A percentile compares a stretch with the other conserved stretches of the same genome.
phyloP scores from a whole-genome alignment of 2,329 filamentous ascomycete species.

The Aspergillus caelatus region DNA sequence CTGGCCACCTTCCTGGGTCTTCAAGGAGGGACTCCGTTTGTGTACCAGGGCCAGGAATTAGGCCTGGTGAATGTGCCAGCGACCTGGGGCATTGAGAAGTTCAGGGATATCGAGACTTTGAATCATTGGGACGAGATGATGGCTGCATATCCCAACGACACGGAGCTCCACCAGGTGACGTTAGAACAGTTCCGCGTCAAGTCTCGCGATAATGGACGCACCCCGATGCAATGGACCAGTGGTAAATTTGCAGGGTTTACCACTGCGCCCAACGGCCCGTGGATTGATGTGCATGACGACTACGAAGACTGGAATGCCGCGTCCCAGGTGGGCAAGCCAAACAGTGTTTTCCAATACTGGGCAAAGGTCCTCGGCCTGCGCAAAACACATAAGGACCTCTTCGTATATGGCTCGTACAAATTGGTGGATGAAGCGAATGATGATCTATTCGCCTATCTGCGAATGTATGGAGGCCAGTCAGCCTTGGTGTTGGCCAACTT shows the following conservation, averaged over 20 bases:
- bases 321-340: background rate
- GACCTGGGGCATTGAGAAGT: background rate
- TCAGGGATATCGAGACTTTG: background rate
- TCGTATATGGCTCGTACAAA: background rate
- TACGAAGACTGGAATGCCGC: constrained; percentile 64
- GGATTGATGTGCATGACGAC: constrained; percentile 70
- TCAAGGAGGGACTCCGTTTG: background rate
- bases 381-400: background rate
- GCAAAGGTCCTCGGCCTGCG: background rate
- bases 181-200: constrained; percentile 53
- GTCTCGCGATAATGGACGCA: constrained; percentile 68
- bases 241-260: constrained; percentile 64
- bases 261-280: constrained; percentile 56
- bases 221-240: constrained; percentile 68
- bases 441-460: background rate
- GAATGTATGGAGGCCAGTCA: background rate
- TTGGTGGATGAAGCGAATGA: background rate
- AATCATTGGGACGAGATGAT: background rate
- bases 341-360: background rate
- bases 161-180: constrained; percentile 51
- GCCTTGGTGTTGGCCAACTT: background rate
- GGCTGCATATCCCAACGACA: background rate
- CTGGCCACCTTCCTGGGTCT: background rate
- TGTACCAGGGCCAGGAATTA: background rate
- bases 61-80: background rate